These are phyloP conservation scores for Mortierella sp. DNA, from an alignment of 371 early-diverging fungal genomes.

Conservation along the genomic window DNA sequence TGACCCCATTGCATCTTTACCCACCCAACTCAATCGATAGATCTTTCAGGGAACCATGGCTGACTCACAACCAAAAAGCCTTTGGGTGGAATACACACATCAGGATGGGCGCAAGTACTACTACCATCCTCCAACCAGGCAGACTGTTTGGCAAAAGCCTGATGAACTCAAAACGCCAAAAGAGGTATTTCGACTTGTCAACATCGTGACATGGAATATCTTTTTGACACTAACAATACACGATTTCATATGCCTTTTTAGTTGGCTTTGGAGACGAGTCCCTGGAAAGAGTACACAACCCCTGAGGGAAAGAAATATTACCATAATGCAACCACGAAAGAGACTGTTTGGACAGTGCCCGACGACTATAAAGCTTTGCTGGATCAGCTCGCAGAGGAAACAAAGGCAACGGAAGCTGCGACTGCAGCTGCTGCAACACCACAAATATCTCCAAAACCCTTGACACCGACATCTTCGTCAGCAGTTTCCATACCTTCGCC, in stretches of 20 bases:
- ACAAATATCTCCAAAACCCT: slow-evolving; percentile 11
- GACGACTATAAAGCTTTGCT: slow-evolving; percentile 74
- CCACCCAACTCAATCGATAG: background rate
- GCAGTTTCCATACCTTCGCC: slow-evolving; percentile 46
- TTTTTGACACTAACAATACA: background rate
- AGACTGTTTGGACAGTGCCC: slow-evolving; percentile 91
- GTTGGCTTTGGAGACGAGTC: slow-evolving; percentile 73
- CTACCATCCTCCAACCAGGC: slow-evolving; percentile 83
- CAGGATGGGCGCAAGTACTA: slow-evolving; percentile 90
- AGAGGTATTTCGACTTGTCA: slow-evolving; percentile 63
- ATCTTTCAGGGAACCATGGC: slow-evolving; percentile 16
- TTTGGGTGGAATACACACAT: slow-evolving; percentile 85
- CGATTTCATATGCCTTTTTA: slow-evolving; percentile 16
- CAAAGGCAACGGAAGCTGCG: slow-evolving; percentile 53
- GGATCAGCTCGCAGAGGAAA: slow-evolving; percentile 58
- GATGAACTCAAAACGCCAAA: slow-evolving; percentile 88
- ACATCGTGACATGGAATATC: background rate
- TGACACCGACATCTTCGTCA: slow-evolving; percentile 28
- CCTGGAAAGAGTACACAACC: slow-evolving; percentile 92
- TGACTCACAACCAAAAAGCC: slow-evolving; percentile 29
- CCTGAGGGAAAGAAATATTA: slow-evolving; percentile 92
- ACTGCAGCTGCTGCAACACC: slow-evolving; percentile 7
- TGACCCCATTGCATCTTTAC: background rate
- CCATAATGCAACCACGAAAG: slow-evolving; percentile 84
- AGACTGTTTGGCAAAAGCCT: slow-evolving; percentile 95